Percentiles rank a stretch among this genome's conserved stretches.
Conservation (phyloP, 805 yeast species). For the Zygosaccharomyces bailii region DNA sequence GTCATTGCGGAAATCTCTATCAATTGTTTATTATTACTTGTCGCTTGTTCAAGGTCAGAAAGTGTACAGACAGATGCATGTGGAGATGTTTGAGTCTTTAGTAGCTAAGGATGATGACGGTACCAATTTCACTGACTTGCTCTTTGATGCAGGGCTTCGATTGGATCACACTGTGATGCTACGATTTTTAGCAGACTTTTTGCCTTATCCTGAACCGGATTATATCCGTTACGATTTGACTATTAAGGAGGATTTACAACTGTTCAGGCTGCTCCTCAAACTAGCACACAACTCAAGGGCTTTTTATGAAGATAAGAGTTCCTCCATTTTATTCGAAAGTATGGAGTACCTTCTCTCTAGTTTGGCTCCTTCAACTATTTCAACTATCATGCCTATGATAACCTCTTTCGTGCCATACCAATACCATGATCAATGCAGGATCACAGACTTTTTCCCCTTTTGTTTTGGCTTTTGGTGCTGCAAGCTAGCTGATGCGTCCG, state of each 20-base stretch:
- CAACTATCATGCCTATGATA: slow-evolving; percentile 50
- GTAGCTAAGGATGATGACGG: slow-evolving; percentile 41
- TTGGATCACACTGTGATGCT: slow-evolving; percentile 39
- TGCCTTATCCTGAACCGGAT: slow-evolving; percentile 48
- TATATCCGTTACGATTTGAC: slow-evolving; percentile 39
- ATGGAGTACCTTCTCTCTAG: slow-evolving; percentile 50
- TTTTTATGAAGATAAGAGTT: slow-evolving; percentile 48
- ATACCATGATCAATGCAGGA: slow-evolving; percentile 37
- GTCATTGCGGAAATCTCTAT: slow-evolving; percentile 53
- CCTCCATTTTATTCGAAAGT: slow-evolving; percentile 41
- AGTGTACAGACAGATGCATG: slow-evolving; percentile 55
- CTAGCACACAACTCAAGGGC: slow-evolving; percentile 52
- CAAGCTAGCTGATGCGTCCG: slow-evolving; percentile 43
- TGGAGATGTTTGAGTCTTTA: slow-evolving; percentile 56
- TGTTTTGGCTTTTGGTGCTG: slow-evolving; percentile 72
- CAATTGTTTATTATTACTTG: slow-evolving; percentile 67
- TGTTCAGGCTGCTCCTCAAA: slow-evolving; percentile 46
- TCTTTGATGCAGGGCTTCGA: slow-evolving; percentile 31
- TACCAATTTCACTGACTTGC: slow-evolving; percentile 31
- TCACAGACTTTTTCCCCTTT: slow-evolving; percentile 58
- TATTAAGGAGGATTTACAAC: slow-evolving; percentile 42
- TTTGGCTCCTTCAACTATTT: slow-evolving; percentile 52
- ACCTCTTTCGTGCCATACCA: slow-evolving; percentile 50
- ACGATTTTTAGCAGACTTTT: slow-evolving; percentile 34
- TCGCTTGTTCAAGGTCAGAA: slow-evolving; percentile 71